phyloP scores from a whole-genome alignment of 1,284 basidiomycete species.

The Violaceomyces palustris region DNA sequence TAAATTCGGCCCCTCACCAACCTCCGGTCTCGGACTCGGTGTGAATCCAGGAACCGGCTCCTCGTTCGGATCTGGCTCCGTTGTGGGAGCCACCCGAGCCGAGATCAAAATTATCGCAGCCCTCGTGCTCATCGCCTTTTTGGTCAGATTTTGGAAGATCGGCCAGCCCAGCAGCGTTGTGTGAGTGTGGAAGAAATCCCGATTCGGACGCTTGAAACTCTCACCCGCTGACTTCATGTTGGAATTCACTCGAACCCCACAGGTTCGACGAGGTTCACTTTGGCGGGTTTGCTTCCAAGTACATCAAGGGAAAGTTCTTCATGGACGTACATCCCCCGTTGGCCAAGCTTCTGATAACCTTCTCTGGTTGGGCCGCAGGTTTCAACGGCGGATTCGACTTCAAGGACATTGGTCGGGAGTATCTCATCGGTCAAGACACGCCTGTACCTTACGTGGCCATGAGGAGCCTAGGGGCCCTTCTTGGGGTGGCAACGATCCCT shows the following conservation, averaged over 20 bases:
- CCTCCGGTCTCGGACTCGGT: too few relatives aligned
- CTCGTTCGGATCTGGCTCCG: too few relatives aligned
- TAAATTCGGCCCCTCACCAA: too few relatives aligned
- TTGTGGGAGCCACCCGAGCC: too few relatives aligned
- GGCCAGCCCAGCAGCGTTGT: conserved; percentile 49
- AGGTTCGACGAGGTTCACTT: conserved; percentile 53
- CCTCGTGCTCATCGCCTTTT: conserved; percentile 14
- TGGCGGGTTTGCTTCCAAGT: conserved; percentile 68
- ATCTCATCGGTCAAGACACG: conserved; percentile 40
- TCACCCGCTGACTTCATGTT: too few relatives aligned
- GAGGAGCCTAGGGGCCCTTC: conserved; percentile 82
- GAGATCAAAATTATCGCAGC: conserved; percentile 23
- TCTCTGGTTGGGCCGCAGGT: conserved; percentile 81
- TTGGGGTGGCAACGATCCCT: conserved; percentile 84
- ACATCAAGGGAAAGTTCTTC: conserved; percentile 79
- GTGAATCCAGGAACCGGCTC: too few relatives aligned
- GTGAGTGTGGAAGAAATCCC: conserved; percentile 7
- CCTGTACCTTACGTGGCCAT: conserved; percentile 90
- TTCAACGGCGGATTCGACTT: conserved; percentile 94
- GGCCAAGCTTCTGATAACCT: conserved; percentile 88
- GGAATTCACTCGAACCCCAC: neutral
- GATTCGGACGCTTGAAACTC: too few relatives aligned
- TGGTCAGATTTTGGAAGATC: conserved; percentile 42
- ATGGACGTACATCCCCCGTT: conserved; percentile 97
- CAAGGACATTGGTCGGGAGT: conserved; percentile 73